Base-by-base conservation (phyloP, 495 filamentous ascomycete genomes). In the Rhypophila decipiens region DNA sequence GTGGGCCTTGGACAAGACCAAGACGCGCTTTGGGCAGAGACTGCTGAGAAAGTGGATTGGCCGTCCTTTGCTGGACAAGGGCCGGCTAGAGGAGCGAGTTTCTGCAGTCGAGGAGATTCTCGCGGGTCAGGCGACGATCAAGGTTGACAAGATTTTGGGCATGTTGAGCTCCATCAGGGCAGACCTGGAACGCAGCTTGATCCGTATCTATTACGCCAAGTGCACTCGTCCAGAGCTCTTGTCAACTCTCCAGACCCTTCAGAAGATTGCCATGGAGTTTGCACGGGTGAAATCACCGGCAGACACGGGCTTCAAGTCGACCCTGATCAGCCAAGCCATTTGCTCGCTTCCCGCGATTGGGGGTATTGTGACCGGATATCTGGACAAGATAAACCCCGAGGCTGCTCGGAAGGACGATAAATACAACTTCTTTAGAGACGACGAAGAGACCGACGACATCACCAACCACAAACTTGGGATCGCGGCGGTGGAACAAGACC, bases 181-280 rank as follows among this genome's bases (percentile, higher is more conserved):
- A 42, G 93, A 99, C 58, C 75, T 99, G 9, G 93, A 99, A 61
- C 87, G 89, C 53, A 89, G 85, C 39, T 67, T 99, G 34, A 93
- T 97, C 58, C 77, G 93, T 17, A 96, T 99, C 34, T 99, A 96
- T 69, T 99, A 99, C 61, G 86, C 87, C 13, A 93, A 90, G 71
- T 96, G 90, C 61, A 86, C 87, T 2, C 84, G 94, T 1, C 87
- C 91, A 4, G 94, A 97, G 64, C 79, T 99, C 17, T 74, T 99
- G 3, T 77, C 77, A 4, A 81, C 91, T 5, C 71, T 99, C 1
- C 91, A 96, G 64, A 86, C 86, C 0, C 67, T 97, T 58, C 87
- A 95, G 54, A 77, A 71, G 44, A 90, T 97, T 37, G 74, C 88
- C 1, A 79, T 75, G 46, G 83, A 88, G 49, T 96, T 86, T 59